A percentile compares a stretch with the other conserved stretches of the same genome.
Evolutionary conservation across 2,329 filamentous ascomycete species (phyloP).

Genomic region (Chrysoporthe austroafricana): DNA sequence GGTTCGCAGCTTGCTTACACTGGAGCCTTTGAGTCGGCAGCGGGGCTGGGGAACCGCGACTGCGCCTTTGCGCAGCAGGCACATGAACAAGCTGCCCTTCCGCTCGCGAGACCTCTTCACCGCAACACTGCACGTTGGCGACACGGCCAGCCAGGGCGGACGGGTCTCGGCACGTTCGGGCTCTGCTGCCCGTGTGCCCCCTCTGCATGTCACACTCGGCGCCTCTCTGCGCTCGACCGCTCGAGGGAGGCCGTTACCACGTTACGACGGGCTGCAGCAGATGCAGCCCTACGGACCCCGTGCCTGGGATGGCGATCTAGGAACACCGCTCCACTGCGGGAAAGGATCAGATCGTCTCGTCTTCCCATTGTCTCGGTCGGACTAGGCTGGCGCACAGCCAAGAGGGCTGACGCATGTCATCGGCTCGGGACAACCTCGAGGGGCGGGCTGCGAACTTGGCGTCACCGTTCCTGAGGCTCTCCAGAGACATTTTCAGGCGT

Average conservation of each 20-base stretch:
- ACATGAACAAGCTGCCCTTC: neutral
- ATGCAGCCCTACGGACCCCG: constrained; percentile 16
- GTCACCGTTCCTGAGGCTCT: neutral
- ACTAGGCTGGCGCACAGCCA: neutral
- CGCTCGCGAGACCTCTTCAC: neutral
- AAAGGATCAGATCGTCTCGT: constrained; percentile 1
- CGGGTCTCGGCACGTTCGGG: neutral
- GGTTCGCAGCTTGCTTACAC: neutral
- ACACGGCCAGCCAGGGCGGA: neutral
- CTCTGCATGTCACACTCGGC: constrained; percentile 7
- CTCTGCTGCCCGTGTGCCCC: neutral
- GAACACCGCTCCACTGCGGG: neutral
- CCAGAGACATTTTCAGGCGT: neutral
- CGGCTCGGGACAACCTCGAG: neutral
- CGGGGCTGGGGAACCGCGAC: neutral
- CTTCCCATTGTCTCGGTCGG: neutral
- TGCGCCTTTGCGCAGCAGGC: neutral
- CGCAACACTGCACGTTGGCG: neutral
- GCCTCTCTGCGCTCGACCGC: neutral
- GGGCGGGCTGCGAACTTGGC: neutral
- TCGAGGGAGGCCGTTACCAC: neutral
- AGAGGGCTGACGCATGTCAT: constrained; percentile 8
- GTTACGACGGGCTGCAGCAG: neutral
- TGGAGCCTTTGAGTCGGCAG: neutral
- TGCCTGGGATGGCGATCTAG: neutral